phyloP scores from a whole-genome alignment of 495 filamentous ascomycete species.

The Trichoderma reesei region DNA sequence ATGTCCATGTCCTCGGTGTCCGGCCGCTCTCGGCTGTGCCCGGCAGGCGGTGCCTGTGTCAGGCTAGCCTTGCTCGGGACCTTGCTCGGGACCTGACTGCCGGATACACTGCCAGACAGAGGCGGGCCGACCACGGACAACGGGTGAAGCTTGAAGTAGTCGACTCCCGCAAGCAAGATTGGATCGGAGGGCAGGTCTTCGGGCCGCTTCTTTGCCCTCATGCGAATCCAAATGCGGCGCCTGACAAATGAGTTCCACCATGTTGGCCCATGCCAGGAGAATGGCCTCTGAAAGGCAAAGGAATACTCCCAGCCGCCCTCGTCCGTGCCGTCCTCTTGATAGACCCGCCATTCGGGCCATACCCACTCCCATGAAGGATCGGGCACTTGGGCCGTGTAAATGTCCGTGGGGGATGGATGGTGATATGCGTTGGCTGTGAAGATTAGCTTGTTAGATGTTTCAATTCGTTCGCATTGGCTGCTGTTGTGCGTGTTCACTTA shows the following conservation, averaged over 20 bases:
- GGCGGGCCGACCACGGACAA: slow-evolving; percentile 26
- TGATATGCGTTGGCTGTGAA: slow-evolving; percentile 49
- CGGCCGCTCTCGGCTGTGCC: slow-evolving; percentile 11
- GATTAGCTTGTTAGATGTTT: neutral
- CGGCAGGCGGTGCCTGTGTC: slow-evolving; percentile 13
- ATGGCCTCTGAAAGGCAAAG: slow-evolving; percentile 66
- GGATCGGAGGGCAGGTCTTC: slow-evolving; percentile 31
- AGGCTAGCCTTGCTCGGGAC: slow-evolving; percentile 19
- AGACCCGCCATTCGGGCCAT: slow-evolving; percentile 90
- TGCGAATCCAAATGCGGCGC: slow-evolving; percentile 77
- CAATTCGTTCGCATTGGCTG: neutral
- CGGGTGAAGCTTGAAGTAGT: slow-evolving; percentile 78
- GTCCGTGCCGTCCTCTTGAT: slow-evolving; percentile 73
- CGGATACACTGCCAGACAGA: slow-evolving; percentile 13
- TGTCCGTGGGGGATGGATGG: slow-evolving; percentile 70
- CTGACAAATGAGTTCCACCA: slow-evolving; percentile 93
- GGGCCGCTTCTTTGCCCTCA: slow-evolving; percentile 55
- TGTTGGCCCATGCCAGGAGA: slow-evolving; percentile 82
- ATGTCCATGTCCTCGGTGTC: slow-evolving; percentile 57
- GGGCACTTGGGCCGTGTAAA: slow-evolving; percentile 82
- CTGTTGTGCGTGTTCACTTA: neutral
- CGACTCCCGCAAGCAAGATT: slow-evolving; percentile 56
- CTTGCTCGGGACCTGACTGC: slow-evolving; percentile 12
- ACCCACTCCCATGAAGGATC: slow-evolving; percentile 96
- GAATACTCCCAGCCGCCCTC: slow-evolving; percentile 95